Percentiles rank a stretch among this genome's conserved stretches.
phyloP scores from a whole-genome alignment of 768 basidiomycete genomes.

The Termitomyces sp. region DNA sequence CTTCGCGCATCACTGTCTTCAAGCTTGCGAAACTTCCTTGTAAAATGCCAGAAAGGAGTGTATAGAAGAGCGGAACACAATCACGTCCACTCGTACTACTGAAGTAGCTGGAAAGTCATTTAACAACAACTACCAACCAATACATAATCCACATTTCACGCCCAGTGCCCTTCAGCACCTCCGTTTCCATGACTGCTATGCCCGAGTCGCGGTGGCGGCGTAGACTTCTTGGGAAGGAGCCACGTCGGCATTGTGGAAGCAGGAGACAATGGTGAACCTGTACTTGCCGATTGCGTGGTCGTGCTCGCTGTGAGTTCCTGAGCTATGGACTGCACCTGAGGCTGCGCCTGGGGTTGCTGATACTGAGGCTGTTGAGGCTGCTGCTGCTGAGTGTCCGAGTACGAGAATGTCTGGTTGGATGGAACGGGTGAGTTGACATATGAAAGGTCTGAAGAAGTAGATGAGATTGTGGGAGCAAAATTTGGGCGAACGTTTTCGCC shows the following conservation, averaged over 20 bases:
- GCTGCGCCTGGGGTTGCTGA: conserved; percentile 6
- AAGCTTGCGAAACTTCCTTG: not conserved
- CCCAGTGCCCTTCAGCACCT: not conserved
- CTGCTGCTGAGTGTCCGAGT: conserved; percentile 8
- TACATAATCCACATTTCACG: not conserved
- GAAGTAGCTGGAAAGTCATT: not conserved
- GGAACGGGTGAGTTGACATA: conserved; percentile 9
- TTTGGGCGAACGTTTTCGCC: conserved; percentile 9
- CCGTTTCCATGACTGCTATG: conserved; percentile 1
- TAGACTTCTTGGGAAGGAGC: conserved; percentile 39
- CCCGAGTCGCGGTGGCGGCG: conserved; percentile 9
- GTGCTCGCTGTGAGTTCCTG: not conserved
- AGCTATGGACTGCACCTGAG: not conserved
- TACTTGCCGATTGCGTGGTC: not conserved
- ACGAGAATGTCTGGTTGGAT: conserved; percentile 3
- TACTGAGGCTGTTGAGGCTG: not conserved
- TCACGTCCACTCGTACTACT: not conserved
- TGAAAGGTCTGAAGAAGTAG: conserved; percentile 3
- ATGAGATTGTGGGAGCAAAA: not conserved
- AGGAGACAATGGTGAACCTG: not conserved
- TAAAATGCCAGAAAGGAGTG: not conserved
- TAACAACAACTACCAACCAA: not conserved
- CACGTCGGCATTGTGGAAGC: conserved; percentile 31
- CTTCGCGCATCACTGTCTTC: no score
- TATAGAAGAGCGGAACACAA: not conserved